Base-by-base conservation (phyloP, 2,329 filamentous ascomycete species). In the Diaporthe caulivora region DNA sequence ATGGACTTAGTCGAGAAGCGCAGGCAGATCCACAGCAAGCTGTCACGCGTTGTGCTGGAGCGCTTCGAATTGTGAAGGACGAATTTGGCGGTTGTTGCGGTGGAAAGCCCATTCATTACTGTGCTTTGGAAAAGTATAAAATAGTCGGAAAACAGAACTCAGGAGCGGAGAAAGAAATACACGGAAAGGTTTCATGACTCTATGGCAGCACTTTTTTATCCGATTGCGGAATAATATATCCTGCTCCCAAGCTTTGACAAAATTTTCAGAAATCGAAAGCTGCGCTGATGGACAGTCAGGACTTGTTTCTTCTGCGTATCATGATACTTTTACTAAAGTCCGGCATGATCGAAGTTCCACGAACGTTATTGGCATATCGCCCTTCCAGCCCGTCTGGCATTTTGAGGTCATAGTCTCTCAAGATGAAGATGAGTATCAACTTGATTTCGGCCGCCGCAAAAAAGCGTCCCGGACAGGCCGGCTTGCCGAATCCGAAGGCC, bases 401-500 rank as follows among this genome's bases (percentile, higher is more conserved):
- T 67, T 71, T 75, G 44, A 81, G 72, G 21, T 83, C 80, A 51
- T 80, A 82, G 37, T 62, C 58, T 58, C 79, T 54, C 37, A 83
- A 24, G 3, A 78, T 53, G 17, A 74, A 75, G 11, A 78, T 77
- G n/a, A 83, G 54, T 18, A 82, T 77, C 76, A 82, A 77, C 78
- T 83, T 83, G 73, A 83, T 79, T 75, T 82, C 79, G 49, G 80
- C 80, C 21, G 78, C 79, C 1, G 81, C 82, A 70, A 83, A 82
- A 76, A 82, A 83, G 10, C 82, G 77, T 0, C 82, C 82, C 0
- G 82, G 82, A 60, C 82, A 84, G 2, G 84, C 82, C 72, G 85
- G 83, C 0, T 80, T 79, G 3, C 84, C 84, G 72, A 82, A 83
- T 1, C 84, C 84, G 67, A 84, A 86, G 7, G 77, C 76, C 75